Evolutionary conservation across 2,329 filamentous ascomycete species (phyloP).

Genomic region (Colletotrichum gigasporum): DNA sequence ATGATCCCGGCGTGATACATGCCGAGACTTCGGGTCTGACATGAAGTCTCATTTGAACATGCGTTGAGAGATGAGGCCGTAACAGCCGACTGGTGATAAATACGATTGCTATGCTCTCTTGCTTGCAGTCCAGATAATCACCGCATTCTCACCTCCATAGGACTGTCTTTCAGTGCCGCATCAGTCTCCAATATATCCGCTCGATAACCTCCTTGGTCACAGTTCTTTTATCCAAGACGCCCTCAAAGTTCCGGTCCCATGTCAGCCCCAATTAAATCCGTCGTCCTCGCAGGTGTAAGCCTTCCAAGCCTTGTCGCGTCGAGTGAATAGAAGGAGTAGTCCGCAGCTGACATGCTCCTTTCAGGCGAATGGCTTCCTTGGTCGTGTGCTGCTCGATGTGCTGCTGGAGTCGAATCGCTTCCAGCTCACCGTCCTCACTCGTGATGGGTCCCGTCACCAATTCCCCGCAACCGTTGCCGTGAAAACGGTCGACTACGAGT

Average conservation of each 20-base stretch:
- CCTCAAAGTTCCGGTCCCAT: neutral
- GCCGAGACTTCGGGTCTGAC: slow-evolving; percentile 6
- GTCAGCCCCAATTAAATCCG: slow-evolving; percentile 9
- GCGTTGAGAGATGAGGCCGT: too few relatives aligned
- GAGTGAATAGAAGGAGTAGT: neutral
- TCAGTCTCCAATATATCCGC: too few relatives aligned
- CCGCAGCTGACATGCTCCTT: neutral
- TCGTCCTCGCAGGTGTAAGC: slow-evolving; percentile 17
- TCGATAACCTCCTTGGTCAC: too few relatives aligned
- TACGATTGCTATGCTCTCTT: neutral
- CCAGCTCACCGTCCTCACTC: slow-evolving; percentile 47
- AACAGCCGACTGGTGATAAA: neutral
- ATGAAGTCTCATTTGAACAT: neutral
- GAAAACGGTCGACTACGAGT: slow-evolving; percentile 46
- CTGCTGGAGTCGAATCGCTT: slow-evolving; percentile 44
- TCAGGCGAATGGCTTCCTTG: slow-evolving; percentile 45
- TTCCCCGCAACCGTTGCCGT: slow-evolving; percentile 43
- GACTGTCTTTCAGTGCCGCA: too few relatives aligned
- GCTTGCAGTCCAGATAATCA: neutral
- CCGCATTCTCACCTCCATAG: neutral
- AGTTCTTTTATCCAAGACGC: neutral
- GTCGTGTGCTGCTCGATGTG: slow-evolving; percentile 39
- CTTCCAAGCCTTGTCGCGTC: too few relatives aligned
- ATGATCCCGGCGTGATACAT: slow-evolving; percentile 4
- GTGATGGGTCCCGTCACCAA: slow-evolving; percentile 50